These are phyloP conservation scores for Hypoxylon sp. DNA, from an alignment of 2,329 filamentous ascomycete genomes.

Conservation along the genomic window DNA sequence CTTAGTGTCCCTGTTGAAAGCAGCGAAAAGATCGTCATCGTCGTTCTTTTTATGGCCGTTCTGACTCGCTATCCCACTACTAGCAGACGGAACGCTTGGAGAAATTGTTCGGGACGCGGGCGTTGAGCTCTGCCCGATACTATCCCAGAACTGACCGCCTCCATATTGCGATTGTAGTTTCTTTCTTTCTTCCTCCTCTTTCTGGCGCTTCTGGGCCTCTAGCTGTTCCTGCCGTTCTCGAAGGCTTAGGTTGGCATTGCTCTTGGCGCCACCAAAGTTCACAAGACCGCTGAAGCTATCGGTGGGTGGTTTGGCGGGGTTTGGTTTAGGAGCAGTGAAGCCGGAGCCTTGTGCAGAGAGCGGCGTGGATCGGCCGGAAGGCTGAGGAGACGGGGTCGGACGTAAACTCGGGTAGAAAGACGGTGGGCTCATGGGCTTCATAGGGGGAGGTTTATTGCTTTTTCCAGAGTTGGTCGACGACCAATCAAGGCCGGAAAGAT, in stretches of 20 bases:
- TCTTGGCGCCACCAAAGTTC: constrained; percentile 71
- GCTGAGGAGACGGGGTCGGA: constrained; percentile 67
- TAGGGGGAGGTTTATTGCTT: constrained; percentile 45
- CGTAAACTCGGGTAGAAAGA: constrained; percentile 59
- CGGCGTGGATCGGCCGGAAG: constrained; percentile 69
- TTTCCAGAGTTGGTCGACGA: constrained; percentile 49
- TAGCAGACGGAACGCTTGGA: constrained; percentile 54
- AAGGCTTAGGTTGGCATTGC: constrained; percentile 78
- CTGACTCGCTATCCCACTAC: constrained; percentile 46
- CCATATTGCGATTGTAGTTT: constrained; percentile 84
- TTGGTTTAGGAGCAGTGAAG: constrained; percentile 57
- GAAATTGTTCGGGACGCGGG: constrained; percentile 62
- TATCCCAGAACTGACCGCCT: constrained; percentile 81
- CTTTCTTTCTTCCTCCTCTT: constrained; percentile 79
- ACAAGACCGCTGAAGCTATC: constrained; percentile 86
- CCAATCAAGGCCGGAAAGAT: constrained; percentile 53
- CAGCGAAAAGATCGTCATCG: constrained; percentile 75
- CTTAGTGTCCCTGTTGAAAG: constrained; percentile 74
- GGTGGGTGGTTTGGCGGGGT: constrained; percentile 64
- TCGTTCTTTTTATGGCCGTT: constrained; percentile 56
- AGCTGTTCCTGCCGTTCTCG: constrained; percentile 80
- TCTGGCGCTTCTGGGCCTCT: constrained; percentile 73
- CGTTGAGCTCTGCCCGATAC: constrained; percentile 67
- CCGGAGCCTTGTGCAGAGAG: constrained; percentile 64
- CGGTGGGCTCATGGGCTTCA: constrained; percentile 49